Evolutionary conservation across 768 basidiomycete species (phyloP), one percentile per base, ranked within the genome.

Genomic region (Boletus rubescentipes): DNA sequence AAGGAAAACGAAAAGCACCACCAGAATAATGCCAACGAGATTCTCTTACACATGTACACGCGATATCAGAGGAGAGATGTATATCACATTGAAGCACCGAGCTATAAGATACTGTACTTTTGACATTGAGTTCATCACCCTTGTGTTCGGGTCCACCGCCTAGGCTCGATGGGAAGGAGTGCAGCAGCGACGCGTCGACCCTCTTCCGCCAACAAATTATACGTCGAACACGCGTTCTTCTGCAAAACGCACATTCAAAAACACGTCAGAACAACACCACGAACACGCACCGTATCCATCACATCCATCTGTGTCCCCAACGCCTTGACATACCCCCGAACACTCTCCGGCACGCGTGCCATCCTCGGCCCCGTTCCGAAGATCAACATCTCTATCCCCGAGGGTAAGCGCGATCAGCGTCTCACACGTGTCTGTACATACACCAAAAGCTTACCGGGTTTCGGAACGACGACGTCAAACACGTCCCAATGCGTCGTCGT

Each of bases 161-260:
- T 75, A 39, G 79, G 77, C 8, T 74, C 70, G 16, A 85, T 59
- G 5, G 94, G 93, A 18, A 95, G 76, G n/a, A 97, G 71, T 2
- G 94, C 95, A 14, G 91, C 94, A 37, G 93, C 91, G 12, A 98
- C 92, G 23, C 89, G 85, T 48, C 96, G 78, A 8, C 96, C 96
- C 72, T 99, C 96, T 69, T 99, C 96, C 0, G 88, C 73, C 42
- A 99, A 78, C 21, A 99, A 69, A 69, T 99, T 98, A 71, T 94
- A 99, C 0, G 96, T 98, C 26, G 95, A 88, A 62, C 92, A 94
- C 16, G 95, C 96, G 67, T 95, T 97, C 64, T 91, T 77, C 94
- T 90, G 31, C n/a, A 30, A 30, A 21, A 18, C 31, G 16, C 36
- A 18, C 23, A 31, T 20, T 9, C 9, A 47, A 26, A 12, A 26